Percentiles rank a stretch among this genome's conserved stretches.
Conservation (phyloP, 306 rosid species). For the Castanea mollissima region DNA sequence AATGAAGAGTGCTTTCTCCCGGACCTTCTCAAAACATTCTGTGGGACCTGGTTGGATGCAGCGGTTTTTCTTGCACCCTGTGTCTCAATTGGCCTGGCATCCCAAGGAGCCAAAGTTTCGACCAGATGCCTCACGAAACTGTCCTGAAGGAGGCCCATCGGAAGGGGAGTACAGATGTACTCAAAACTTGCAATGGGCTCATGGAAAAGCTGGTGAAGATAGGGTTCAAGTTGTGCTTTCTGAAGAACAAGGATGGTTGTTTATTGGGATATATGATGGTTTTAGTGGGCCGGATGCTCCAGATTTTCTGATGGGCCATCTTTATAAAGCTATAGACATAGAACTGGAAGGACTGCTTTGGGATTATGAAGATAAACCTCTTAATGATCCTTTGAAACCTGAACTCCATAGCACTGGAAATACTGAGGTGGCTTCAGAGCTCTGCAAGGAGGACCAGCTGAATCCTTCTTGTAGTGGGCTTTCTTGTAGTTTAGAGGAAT, state of each 20-base stretch:
- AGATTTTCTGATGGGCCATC: constrained; percentile 66
- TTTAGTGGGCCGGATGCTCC: constrained; percentile 78
- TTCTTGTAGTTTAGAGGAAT: constrained; percentile 22
- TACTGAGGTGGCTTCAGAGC: constrained; percentile 18
- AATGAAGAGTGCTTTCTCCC: constrained; percentile 52
- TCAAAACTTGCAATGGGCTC: constrained; percentile 74
- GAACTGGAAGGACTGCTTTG: constrained; percentile 70
- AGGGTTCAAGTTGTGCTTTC: constrained; percentile 69
- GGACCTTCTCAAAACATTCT: constrained; percentile 55
- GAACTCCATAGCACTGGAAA: constrained; percentile 25
- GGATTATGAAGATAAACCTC: constrained; percentile 52
- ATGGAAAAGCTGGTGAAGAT: constrained; percentile 77
- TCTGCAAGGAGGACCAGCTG: constrained; percentile 29
- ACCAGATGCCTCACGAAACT: constrained; percentile 39
- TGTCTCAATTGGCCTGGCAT: constrained; percentile 56
- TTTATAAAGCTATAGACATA: constrained; percentile 56
- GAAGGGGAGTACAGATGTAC: constrained; percentile 48
- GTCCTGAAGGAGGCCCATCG: constrained; percentile 34
- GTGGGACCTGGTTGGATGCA: constrained; percentile 58
- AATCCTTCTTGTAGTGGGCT: constrained; percentile 34
- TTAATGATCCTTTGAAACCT: constrained; percentile 21
- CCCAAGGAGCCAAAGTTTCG: constrained; percentile 54
- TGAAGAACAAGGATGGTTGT: constrained; percentile 78
- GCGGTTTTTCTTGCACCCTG: constrained; percentile 50
- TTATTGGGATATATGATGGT: constrained; percentile 72